Conservation (phyloP, 2,329 filamentous ascomycete species). For the Pyrenochaeta sp. region DNA sequence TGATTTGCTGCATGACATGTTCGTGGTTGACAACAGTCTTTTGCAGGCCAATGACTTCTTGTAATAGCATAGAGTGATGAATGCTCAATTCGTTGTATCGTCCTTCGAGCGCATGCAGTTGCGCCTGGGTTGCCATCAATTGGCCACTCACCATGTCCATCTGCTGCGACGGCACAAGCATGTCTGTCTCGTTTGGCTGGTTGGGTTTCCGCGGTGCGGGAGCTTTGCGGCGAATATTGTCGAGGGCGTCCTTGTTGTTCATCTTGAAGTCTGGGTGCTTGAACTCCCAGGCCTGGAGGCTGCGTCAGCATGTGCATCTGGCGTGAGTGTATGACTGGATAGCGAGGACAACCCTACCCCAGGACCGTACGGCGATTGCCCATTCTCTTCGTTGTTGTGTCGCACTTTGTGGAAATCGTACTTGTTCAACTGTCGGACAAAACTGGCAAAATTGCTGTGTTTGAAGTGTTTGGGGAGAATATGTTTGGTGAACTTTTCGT, state of each 20-base stretch:
- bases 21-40: conserved; percentile 77
- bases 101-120: conserved; percentile 86
- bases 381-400: conserved; percentile 85
- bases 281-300: conserved; percentile 86
- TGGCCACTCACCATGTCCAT: conserved; percentile 89
- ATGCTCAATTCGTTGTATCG: conserved; percentile 80
- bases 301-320: conserved; percentile 18
- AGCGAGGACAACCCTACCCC: conserved; percentile 64
- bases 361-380: conserved; percentile 79
- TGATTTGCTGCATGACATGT: conserved; percentile 73
- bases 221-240: conserved; percentile 95
- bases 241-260: conserved; percentile 94
- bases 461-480: conserved; percentile 99
- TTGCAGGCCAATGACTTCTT: conserved; percentile 69
- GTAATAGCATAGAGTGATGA: conserved; percentile 69
- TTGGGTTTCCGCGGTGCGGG: conserved; percentile 82
- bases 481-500: conserved; percentile 96
- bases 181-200: conserved; percentile 64
- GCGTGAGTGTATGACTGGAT: not conserved
- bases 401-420: conserved; percentile 99
- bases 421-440: conserved; percentile 94
- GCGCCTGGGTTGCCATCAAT: conserved; percentile 87
- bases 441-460: conserved; percentile 97
- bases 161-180: conserved; percentile 82
- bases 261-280: conserved; percentile 96